phyloP scores from a whole-genome alignment of 192 early-diverging fungal genomes.

The Allomyces macrogynus region DNA sequence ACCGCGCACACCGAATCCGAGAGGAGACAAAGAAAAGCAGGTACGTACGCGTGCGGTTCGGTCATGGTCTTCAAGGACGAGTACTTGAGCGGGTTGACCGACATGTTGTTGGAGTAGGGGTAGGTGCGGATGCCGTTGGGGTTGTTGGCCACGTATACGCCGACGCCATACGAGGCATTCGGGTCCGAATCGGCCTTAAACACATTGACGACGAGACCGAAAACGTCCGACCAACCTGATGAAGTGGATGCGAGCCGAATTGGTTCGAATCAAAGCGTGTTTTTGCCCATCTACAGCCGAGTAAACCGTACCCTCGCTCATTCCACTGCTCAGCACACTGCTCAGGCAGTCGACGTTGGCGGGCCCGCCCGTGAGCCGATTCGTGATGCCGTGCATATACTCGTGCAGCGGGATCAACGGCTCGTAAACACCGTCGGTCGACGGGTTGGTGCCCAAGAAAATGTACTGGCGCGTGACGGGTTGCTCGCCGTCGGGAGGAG shows the following conservation, averaged over 20 bases:
- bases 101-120: background rate
- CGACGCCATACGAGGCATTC: background rate
- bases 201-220: background rate
- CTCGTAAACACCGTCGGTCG: background rate
- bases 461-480: slow-evolving; percentile 1
- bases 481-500: slow-evolving; percentile 8
- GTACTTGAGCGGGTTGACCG: slow-evolving; percentile 3
- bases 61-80: slow-evolving; percentile 14
- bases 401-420: slow-evolving; percentile 13
- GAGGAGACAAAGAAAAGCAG: no score
- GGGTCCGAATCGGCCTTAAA: no score
- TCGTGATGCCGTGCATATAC: slow-evolving; percentile 18
- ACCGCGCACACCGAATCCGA: no score
- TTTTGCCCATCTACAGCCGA: no score
- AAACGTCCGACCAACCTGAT: slow-evolving; percentile 1
- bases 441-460: background rate
- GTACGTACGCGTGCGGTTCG: slow-evolving; percentile 9
- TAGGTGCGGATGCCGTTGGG: slow-evolving; percentile 1
- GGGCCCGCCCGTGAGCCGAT: slow-evolving; percentile 28
- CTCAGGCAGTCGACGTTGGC: slow-evolving; percentile 20
- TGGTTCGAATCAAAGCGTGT: no score
- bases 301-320: slow-evolving; percentile 16
- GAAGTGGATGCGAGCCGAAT: no score
- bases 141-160: background rate
- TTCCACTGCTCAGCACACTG: slow-evolving; percentile 14